phyloP scores from a whole-genome alignment of 805 yeast genomes.

The Jamesozyma jinghongensis region DNA sequence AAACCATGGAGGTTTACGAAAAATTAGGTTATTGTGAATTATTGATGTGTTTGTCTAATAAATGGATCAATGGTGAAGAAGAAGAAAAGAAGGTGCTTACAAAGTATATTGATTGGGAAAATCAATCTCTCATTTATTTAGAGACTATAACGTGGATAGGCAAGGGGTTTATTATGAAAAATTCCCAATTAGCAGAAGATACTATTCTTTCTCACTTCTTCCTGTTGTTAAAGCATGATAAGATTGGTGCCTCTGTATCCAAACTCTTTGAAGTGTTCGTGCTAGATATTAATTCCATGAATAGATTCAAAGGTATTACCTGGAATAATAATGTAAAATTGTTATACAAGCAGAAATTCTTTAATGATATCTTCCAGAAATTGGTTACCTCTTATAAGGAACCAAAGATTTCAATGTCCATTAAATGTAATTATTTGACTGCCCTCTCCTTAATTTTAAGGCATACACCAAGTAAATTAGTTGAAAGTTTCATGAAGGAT shows the following conservation, averaged over 20 bases:
- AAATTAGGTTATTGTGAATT: slow-evolving; percentile 24
- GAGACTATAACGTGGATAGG: slow-evolving; percentile 62
- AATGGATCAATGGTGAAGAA: slow-evolving; percentile 19
- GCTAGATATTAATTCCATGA: slow-evolving; percentile 55
- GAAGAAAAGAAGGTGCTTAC: neutral
- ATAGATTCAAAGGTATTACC: slow-evolving; percentile 36
- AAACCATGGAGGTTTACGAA: slow-evolving; percentile 8
- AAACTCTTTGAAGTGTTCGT: slow-evolving; percentile 55
- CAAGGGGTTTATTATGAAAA: slow-evolving; percentile 58
- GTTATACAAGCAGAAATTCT: slow-evolving; percentile 74
- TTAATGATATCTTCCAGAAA: slow-evolving; percentile 48
- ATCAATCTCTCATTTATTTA: slow-evolving; percentile 26
- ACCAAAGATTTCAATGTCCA: slow-evolving; percentile 12
- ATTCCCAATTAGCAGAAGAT: slow-evolving; percentile 34
- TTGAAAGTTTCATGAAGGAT: slow-evolving; percentile 52
- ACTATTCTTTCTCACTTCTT: slow-evolving; percentile 31
- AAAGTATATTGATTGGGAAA: slow-evolving; percentile 10
- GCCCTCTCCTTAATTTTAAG: slow-evolving; percentile 61
- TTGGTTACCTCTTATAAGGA: slow-evolving; percentile 41
- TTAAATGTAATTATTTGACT: slow-evolving; percentile 47
- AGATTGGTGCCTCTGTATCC: slow-evolving; percentile 36
- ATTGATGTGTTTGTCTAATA: slow-evolving; percentile 21
- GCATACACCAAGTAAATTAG: slow-evolving; percentile 52
- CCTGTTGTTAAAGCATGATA: slow-evolving; percentile 28
- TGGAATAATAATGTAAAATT: slow-evolving; percentile 50